Conservation (phyloP, 108 stramenopile species). For the Fragilariopsis cylindrus region DNA sequence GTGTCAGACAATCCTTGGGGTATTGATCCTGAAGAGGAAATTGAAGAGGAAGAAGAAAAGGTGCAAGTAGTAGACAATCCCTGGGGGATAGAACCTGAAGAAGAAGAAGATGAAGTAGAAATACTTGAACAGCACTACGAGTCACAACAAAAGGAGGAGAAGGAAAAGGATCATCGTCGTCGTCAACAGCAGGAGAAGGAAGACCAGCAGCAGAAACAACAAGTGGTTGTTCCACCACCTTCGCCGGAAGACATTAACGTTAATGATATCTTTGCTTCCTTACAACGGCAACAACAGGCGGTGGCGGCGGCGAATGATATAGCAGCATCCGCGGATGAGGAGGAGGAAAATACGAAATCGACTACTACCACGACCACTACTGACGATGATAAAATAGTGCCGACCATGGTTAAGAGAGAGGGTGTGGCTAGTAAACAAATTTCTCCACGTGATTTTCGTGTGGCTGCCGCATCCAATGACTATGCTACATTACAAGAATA, state of each 20-base stretch:
- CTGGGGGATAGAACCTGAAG: not conserved
- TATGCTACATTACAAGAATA: slow-evolving; percentile 9
- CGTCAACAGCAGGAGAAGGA: not conserved
- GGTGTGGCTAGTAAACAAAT: slow-evolving; percentile 20
- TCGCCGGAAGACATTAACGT: slow-evolving; percentile 11
- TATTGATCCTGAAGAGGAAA: not conserved
- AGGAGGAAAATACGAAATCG: not conserved
- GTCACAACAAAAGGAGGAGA: not conserved
- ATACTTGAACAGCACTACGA: not conserved
- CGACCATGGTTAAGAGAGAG: not conserved
- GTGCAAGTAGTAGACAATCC: not conserved
- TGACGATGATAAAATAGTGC: not conserved
- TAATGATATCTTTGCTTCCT: slow-evolving; percentile 27
- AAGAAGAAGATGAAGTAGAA: not conserved
- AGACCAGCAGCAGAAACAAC: not conserved
- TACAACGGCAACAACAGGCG: slow-evolving; percentile 14
- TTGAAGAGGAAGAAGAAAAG: not conserved
- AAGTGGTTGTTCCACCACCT: not conserved
- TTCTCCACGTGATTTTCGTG: slow-evolving; percentile 36
- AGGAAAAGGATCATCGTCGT: not conserved
- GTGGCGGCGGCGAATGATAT: not conserved
- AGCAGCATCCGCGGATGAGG: not conserved
- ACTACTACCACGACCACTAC: not conserved
- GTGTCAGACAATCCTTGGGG: slow-evolving; percentile 11
- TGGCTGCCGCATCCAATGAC: slow-evolving; percentile 32